phyloP scores from a whole-genome alignment of 2,329 filamentous ascomycete genomes.

The Fusarium oxysporum region DNA sequence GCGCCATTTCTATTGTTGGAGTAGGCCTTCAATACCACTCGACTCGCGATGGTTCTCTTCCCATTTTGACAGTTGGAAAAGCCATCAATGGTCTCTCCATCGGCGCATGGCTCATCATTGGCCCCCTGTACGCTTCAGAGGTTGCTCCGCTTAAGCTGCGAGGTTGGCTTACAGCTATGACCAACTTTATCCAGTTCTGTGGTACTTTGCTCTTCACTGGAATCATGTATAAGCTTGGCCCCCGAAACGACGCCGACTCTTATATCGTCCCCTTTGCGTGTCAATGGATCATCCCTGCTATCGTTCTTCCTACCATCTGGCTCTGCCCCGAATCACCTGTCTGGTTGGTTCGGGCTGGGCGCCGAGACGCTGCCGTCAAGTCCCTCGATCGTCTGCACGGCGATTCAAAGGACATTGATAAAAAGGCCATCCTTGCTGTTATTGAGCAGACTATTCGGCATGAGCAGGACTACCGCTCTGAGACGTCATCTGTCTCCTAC shows the following conservation, averaged over 20 bases:
- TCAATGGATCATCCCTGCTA: conserved; percentile 11
- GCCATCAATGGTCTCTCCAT: conserved; percentile 19
- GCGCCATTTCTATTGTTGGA: conserved; percentile 39
- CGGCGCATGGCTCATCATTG: neutral
- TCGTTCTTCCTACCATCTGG: neutral
- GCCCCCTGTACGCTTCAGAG: neutral
- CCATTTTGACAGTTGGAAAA: conserved; percentile 45
- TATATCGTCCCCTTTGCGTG: conserved; percentile 30
- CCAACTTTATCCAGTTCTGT: neutral
- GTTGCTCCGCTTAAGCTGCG: neutral
- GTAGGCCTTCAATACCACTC: conserved; percentile 50
- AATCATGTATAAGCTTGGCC: neutral
- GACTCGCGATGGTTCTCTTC: neutral
- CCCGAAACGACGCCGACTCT: neutral
- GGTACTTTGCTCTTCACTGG: neutral
- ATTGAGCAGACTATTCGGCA: neutral
- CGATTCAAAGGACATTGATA: conserved; percentile 45
- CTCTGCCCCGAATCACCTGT: conserved; percentile 57
- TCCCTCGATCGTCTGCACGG: conserved; percentile 50
- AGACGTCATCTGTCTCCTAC: conserved; percentile 51
- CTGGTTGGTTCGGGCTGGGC: conserved; percentile 52
- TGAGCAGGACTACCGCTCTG: conserved; percentile 28
- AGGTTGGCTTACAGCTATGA: neutral
- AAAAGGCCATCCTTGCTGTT: conserved; percentile 30
- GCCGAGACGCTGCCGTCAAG: conserved; percentile 51